These are phyloP conservation scores for Phialemonium atrogriseum DNA, from an alignment of 2,329 filamentous ascomycete species.

Conservation along the genomic window DNA sequence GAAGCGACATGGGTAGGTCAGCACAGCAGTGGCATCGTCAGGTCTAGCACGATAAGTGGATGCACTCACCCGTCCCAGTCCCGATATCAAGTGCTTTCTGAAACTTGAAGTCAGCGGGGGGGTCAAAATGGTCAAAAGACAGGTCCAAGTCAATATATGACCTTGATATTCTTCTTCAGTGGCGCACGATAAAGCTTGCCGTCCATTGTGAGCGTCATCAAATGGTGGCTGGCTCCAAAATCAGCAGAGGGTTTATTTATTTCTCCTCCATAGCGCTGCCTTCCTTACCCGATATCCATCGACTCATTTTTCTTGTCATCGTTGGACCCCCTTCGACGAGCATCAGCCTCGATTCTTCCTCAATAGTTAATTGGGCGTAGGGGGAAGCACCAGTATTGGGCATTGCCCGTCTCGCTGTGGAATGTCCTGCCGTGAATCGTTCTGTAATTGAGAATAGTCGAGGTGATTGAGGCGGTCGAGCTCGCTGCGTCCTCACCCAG, in stretches of 20 bases:
- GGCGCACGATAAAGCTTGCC: slow-evolving; percentile 7
- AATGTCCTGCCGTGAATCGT: slow-evolving; percentile 19
- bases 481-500: slow-evolving; percentile 4
- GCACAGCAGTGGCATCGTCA: no score
- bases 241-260: background rate
- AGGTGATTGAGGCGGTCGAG: slow-evolving; percentile 19
- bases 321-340: slow-evolving; percentile 10
- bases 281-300: slow-evolving; percentile 10
- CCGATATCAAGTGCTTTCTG: slow-evolving; percentile 9
- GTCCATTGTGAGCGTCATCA: slow-evolving; percentile 5
- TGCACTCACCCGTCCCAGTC: slow-evolving; percentile 8
- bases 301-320: slow-evolving; percentile 13
- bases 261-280: no score
- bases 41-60: background rate
- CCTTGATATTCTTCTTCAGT: slow-evolving; percentile 4
- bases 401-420: slow-evolving; percentile 15
- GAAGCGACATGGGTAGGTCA: background rate
- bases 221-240: slow-evolving; percentile 9
- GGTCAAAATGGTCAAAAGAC: background rate
- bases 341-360: no score
- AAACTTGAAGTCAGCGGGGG: no score
- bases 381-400: slow-evolving; percentile 15
- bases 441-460: slow-evolving; percentile 19
- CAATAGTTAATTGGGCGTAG: background rate
- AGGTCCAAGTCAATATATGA: background rate